phyloP scores from a whole-genome alignment of 495 filamentous ascomycete genomes.

The Durotheca rogersii region DNA sequence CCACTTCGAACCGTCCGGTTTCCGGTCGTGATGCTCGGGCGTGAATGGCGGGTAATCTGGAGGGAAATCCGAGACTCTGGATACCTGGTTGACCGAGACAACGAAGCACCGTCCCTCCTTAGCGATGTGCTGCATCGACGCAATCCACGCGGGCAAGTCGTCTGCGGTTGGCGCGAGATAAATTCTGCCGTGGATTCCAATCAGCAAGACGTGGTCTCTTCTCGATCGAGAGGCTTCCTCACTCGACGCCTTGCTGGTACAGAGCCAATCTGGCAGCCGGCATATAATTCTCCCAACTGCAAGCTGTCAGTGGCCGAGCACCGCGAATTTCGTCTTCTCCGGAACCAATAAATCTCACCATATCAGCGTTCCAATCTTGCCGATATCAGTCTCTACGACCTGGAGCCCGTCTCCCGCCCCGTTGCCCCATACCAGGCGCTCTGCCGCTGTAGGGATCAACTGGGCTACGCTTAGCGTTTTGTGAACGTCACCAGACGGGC shows the following conservation, averaged over 20 bases:
- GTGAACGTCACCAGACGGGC: neutral
- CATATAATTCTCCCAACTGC: slow-evolving; percentile 50
- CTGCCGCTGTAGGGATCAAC: slow-evolving; percentile 45
- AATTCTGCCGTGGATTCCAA: slow-evolving; percentile 29
- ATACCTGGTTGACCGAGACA: slow-evolving; percentile 43
- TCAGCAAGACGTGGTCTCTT: neutral
- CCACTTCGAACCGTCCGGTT: slow-evolving; percentile 42
- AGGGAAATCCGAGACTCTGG: slow-evolving; percentile 46
- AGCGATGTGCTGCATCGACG: slow-evolving; percentile 49
- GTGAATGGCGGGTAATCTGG: slow-evolving; percentile 46
- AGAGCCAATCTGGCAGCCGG: slow-evolving; percentile 44
- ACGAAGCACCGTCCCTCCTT: slow-evolving; percentile 48
- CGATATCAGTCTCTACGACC: slow-evolving; percentile 44
- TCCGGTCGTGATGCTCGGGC: slow-evolving; percentile 38
- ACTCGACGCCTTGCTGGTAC: slow-evolving; percentile 48
- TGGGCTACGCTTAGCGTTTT: slow-evolving; percentile 17
- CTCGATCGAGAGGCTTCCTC: slow-evolving; percentile 4
- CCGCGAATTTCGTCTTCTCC: too few species aligned
- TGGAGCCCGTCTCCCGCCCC: slow-evolving; percentile 43
- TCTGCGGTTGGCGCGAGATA: slow-evolving; percentile 46
- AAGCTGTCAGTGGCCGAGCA: too few species aligned
- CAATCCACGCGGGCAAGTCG: slow-evolving; percentile 42
- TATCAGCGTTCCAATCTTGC: slow-evolving; percentile 46
- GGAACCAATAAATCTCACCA: slow-evolving; percentile 31
- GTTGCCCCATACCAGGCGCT: slow-evolving; percentile 45